Evolutionary conservation across 2,329 filamentous ascomycete species (phyloP), one percentile per base, ranked within the genome.

Genomic region (Grosmannia clavigera): DNA sequence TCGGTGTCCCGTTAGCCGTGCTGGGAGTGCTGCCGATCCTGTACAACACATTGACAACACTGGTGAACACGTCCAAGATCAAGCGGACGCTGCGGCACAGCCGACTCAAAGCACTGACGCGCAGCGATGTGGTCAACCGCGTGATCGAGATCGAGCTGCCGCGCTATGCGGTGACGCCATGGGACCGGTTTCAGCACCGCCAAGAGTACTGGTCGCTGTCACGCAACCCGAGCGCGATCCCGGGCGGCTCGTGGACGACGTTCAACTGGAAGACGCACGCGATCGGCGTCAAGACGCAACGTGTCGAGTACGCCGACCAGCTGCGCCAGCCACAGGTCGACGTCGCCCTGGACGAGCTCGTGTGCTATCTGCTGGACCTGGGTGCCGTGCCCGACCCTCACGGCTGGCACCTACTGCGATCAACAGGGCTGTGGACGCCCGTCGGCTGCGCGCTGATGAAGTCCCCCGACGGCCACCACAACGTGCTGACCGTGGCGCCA

Each of bases 121-220:
- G 84, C 53, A 81, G 80, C 67, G 82, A 84, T 61, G 77, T 86
- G 2, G 80, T 87, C 63, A 85, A 85, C 61, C 80, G 82, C 48
- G 77, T 86, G 58, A 84, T 87, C 46, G 83, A 87, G 67, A 80
- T 86, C 43, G 83, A 87, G 66, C 73, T 86, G 46, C 83, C 83
- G 4, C 78, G 83, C 1, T 85, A 83, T 65, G 83, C 81, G 4
- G 82, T 86, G 55, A 81, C 79, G 59, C 84, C 83, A 0, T 74
- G 80, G 65, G 80, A 85, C 64, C 75, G 83, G 29, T 78, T 79
- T 61, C 70, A 73, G 62, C 70, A 81, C 58, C 75, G 78, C 14
- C 70, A 74, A 0, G 75, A 81, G 57, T 87, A 87, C 70, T 87
- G 84, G 81, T 72, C 72, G 16, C 71, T 83, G 3, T 77, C 77